Evolutionary conservation across 2,329 filamentous ascomycete species (phyloP), one percentile per base, ranked within the genome.

Genomic region (Furcasterigmium furcatum): DNA sequence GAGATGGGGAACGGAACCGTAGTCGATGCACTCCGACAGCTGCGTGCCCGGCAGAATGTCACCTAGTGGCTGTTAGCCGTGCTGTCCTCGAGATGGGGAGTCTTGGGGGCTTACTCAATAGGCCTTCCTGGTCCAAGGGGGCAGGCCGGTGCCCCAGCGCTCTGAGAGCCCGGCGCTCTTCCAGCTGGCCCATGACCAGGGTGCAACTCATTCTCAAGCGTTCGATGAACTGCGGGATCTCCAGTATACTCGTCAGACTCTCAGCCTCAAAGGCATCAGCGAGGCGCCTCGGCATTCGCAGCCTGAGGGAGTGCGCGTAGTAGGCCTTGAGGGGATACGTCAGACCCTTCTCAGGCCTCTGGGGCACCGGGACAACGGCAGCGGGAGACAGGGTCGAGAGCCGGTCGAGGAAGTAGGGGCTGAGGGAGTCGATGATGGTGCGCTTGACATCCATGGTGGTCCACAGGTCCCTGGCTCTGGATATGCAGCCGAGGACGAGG

Each of bases 351-450:
- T 39, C 41, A n/a, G 49, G 45, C 20, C 44, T 9, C 45, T 44
- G 42, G 6, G 50, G 48, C 5, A 24, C 10, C 12, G 53, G 47
- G n/a, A 55, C 50, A 35, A 73, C 70, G 36, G 69, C 52, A 0
- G 63, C 65, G 0, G 79, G 79, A 0, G 77, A 65, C 3, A 81
- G 57, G 1, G 69, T 74, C 2, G 76, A 76, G 6, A 82, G 60
- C 2, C 79, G 70, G 54, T 83, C 79, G 48, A 76, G 74, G 47
- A 79, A 79, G 2, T 79, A 61, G 0, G 77, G 72, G 3, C 67
- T 76, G 1, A 82, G 65, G 0, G 77, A 74, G 50, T 82, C 77
- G n/a, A 79, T 71, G 22, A 80, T 76, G 0, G 75, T 77, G 19
- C 78, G 71, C 59, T 82, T 82, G 2, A 82, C 71, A 4, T 71